Evolutionary conservation across 495 filamentous ascomycete species (phyloP), one percentile per base, ranked within the genome.

Genomic region (Chaetomium tenue): DNA sequence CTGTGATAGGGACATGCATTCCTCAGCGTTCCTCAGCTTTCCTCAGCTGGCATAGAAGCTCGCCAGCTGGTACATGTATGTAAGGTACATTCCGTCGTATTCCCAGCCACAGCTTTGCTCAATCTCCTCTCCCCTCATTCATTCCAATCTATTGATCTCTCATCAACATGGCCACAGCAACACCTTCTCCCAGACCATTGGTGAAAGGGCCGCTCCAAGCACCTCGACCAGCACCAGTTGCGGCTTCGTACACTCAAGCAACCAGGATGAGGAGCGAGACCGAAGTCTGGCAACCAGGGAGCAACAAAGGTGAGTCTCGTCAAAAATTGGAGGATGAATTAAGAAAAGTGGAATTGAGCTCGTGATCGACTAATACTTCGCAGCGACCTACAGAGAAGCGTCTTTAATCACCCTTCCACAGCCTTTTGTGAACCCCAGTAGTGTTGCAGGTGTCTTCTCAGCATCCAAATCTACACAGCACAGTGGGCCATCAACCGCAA

Each of bases 401-500:
- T 67, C 60, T 15, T 9, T 67, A 28, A 62, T 58, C 15, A 37
- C 33, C 1, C 37, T 70, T 11, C 55, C 63, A 12, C 70, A 70
- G 25, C 70, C 65, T 2, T 68, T 72, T 56, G 68, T 72, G 20
- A 65, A 68, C 22, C 65, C 68, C 0, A 22, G 13, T 11, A 58
- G 68, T 56, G n/a, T n/a, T n/a, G n/a, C n/a, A n/a, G n/a, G n/a
- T n/a, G 65, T 58, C 13, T 66, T 70, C 46, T 56, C 52, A 18
- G 25, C 3, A 20, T n/a, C 61, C 25, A 63, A 30, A 7, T 18
- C 18, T 33, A 4, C 40, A 52, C 50, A 13, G 13, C 37, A 9
- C 30, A 20, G 55, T 55, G 50, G 51, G 57, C 48, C 56, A 53
- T 58, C n/a, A 39, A 2, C 47, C 7, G 20, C n/a, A n/a, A n/a